phyloP scores from a whole-genome alignment of 2,329 filamentous ascomycete genomes.

The Ophiocordyceps sinensis region DNA sequence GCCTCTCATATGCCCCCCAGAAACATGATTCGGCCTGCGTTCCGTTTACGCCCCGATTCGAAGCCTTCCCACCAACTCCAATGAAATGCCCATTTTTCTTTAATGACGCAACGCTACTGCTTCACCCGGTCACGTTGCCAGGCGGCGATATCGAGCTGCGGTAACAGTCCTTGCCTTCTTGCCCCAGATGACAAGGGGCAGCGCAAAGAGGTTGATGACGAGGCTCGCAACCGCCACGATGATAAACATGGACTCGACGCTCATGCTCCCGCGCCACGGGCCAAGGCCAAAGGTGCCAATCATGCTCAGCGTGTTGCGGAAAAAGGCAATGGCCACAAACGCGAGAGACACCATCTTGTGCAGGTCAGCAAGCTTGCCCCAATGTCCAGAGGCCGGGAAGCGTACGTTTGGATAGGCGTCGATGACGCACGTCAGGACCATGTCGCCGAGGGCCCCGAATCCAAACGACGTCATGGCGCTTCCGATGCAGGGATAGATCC shows the following conservation, averaged over 20 bases:
- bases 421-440: not conserved
- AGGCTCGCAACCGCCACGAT: not conserved
- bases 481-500: constrained; percentile 23
- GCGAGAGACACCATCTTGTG: not conserved
- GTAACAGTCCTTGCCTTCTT: not conserved
- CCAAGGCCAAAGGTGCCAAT: not conserved
- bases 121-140: not conserved
- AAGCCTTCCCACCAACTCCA: too few relatives aligned
- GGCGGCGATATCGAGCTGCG: not conserved
- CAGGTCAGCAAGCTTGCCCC: not conserved
- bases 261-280: not conserved
- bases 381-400: not conserved
- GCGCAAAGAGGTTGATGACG: not conserved
- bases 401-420: not conserved
- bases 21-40: too few relatives aligned
- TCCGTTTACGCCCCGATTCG: too few relatives aligned
- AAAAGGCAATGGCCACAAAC: not conserved
- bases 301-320: not conserved
- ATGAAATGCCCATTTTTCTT: too few relatives aligned
- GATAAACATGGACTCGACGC: not conserved
- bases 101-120: too few relatives aligned
- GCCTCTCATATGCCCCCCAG: too few relatives aligned
- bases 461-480: constrained; percentile 8
- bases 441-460: not conserved
- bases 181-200: not conserved